Evolutionary conservation across 116 monocot species (phyloP).

Genomic region (Zostera marina): DNA sequence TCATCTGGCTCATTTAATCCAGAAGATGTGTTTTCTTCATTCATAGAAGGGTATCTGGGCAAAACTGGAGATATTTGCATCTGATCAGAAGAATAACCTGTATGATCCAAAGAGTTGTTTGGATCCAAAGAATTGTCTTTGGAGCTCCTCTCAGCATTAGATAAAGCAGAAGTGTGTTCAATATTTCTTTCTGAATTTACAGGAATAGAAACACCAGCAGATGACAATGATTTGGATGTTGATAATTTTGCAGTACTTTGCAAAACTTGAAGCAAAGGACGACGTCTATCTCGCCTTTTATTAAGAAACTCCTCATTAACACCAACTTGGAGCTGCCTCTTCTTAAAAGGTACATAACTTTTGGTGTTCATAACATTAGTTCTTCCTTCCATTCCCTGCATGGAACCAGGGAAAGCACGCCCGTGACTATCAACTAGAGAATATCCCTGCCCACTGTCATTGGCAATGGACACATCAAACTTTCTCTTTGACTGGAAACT

Average conservation of each 20-base stretch:
- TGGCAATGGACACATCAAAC: constrained; percentile 6
- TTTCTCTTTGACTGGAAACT: constrained; percentile 30
- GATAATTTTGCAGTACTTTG: constrained; percentile 52
- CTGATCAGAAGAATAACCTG: constrained; percentile 25
- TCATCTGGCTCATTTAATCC: constrained; percentile 29
- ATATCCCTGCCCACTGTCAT: constrained; percentile 13
- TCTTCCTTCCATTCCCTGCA: constrained; percentile 12
- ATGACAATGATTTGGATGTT: constrained; percentile 13
- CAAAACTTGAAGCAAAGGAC: constrained; percentile 57
- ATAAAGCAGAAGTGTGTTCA: constrained; percentile 8
- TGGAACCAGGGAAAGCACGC: constrained; percentile 9
- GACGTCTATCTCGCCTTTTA: constrained; percentile 53
- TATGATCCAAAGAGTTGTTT: constrained; percentile 21
- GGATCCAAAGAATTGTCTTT: constrained; percentile 28
- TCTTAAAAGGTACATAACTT: constrained; percentile 16
- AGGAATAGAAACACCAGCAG: constrained; percentile 12
- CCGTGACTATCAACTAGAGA: constrained; percentile 11
- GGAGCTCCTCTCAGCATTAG: constrained; percentile 22
- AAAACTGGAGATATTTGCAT: constrained; percentile 11
- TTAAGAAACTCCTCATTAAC: constrained; percentile 26
- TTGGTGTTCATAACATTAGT: constrained; percentile 15
- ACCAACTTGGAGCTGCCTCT: constrained; percentile 32
- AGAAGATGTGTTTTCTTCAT: constrained; percentile 39
- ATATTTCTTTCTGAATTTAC: constrained; percentile 13
- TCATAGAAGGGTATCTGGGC: constrained; percentile 18